Percentiles rank a stretch among this genome's conserved stretches.
These are phyloP conservation scores for Cenchrus purpureus DNA, from an alignment of 176 grass and related monocot species.

Conservation along the genomic window DNA sequence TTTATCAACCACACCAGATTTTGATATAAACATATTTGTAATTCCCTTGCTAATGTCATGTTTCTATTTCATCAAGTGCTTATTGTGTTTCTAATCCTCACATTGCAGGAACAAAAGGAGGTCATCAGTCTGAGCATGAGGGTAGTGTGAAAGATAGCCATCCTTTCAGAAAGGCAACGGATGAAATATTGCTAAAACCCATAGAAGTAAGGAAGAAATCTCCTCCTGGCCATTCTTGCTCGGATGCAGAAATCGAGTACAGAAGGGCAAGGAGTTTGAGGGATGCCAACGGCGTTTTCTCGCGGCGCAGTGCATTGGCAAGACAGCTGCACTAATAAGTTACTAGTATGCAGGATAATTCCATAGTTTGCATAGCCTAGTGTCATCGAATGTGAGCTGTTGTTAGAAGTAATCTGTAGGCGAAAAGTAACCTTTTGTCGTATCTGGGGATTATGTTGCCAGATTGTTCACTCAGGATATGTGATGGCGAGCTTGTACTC, in stretches of 20 bases:
- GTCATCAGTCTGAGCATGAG: constrained; percentile 33
- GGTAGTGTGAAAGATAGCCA: constrained; percentile 47
- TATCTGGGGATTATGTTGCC: constrained; percentile 47
- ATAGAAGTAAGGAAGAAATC: constrained; percentile 71
- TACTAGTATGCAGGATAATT: constrained; percentile 53
- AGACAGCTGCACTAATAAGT: constrained; percentile 56
- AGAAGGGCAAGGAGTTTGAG: constrained; percentile 95
- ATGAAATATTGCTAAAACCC: constrained; percentile 63
- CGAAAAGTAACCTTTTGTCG: constrained; percentile 44
- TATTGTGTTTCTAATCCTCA: constrained; percentile 3
- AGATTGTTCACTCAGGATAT: constrained; percentile 48
- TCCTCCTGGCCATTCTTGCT: constrained; percentile 66
- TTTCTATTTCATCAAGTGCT: constrained; percentile 27
- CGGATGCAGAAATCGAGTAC: constrained; percentile 94
- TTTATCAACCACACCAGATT: constrained; percentile 21
- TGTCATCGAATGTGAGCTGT: constrained; percentile 36
- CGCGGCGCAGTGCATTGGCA: constrained; percentile 79
- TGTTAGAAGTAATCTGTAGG: constrained; percentile 48
- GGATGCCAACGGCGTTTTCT: constrained; percentile 67
- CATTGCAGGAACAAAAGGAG: constrained; percentile 47
- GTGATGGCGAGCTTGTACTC: constrained; percentile 48
- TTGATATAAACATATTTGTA: constrained; percentile 9
- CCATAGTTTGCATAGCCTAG: constrained; percentile 52
- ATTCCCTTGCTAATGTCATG: neutral
- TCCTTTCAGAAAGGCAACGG: constrained; percentile 56